These are phyloP conservation scores for Syzygium malaccense DNA, from an alignment of 441 rosid genomes.

Conservation along the genomic window DNA sequence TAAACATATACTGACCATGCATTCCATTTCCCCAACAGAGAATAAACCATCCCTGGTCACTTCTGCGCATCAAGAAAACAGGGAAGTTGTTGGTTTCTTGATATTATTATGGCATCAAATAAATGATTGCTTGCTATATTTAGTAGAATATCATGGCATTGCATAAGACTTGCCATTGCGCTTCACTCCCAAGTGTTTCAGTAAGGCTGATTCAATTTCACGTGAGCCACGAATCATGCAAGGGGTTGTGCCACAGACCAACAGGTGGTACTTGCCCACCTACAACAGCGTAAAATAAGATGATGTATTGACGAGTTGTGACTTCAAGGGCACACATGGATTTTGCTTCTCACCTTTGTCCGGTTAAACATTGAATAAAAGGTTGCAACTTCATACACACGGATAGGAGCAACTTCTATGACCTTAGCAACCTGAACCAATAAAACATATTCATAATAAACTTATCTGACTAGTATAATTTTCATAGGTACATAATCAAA, in stretches of 20 bases:
- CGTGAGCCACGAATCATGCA: constrained; percentile 97
- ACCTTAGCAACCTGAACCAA: constrained; percentile 76
- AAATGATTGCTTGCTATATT: not conserved
- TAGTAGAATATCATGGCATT: not conserved
- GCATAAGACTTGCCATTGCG: constrained; percentile 63
- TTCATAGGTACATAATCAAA: not conserved
- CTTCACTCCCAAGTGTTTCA: constrained; percentile 94
- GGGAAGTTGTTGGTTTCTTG: not conserved
- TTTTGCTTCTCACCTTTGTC: constrained; percentile 48
- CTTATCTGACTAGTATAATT: not conserved
- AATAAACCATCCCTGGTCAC: constrained; percentile 98
- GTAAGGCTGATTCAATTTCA: constrained; percentile 77
- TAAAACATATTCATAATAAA: not conserved
- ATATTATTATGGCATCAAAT: not conserved
- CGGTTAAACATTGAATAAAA: constrained; percentile 99
- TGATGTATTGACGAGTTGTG: not conserved
- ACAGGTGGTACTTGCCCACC: constrained; percentile 96
- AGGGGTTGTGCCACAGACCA: constrained; percentile 99
- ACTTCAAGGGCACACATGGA: not conserved
- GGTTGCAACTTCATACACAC: constrained; percentile 95
- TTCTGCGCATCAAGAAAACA: constrained; percentile 38
- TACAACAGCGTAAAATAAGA: constrained; percentile 23
- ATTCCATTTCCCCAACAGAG: constrained; percentile 99
- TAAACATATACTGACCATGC: constrained; percentile 60
- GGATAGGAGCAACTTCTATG: constrained; percentile 91